Percentiles rank a stretch among this genome's conserved stretches.
Evolutionary conservation across 768 basidiomycete genomes (phyloP).

Genomic region (Leccinellum albellum): DNA sequence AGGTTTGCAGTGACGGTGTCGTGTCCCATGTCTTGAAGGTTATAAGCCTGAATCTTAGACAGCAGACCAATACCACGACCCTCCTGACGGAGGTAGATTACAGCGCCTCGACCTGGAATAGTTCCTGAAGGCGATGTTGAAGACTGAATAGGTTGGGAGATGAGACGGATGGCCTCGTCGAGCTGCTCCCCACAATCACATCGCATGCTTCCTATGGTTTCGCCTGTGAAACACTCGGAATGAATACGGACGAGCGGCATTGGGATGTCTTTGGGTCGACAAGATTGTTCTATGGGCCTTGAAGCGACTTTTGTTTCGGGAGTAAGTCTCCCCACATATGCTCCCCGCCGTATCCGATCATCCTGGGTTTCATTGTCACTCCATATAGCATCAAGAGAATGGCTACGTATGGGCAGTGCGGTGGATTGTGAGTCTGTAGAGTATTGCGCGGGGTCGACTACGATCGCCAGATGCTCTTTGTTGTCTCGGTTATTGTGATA

Average conservation of each 20-base stretch:
- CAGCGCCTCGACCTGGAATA: constrained; percentile 84
- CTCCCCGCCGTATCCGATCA: constrained; percentile 91
- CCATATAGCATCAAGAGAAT: constrained; percentile 82
- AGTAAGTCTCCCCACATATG: constrained; percentile 85
- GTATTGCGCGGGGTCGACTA: constrained; percentile 88
- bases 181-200: constrained; percentile 99
- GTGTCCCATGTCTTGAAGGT: constrained; percentile 94
- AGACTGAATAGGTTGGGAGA: constrained; percentile 64
- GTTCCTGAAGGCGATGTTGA: constrained; percentile 34
- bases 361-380: constrained; percentile 80
- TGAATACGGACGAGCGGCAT: constrained; percentile 91
- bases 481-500: constrained; percentile 90
- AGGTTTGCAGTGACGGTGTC: constrained; percentile 99
- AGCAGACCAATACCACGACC: constrained; percentile 95
- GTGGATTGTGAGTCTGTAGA: constrained; percentile 36
- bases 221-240: constrained; percentile 98
- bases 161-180: constrained; percentile 92
- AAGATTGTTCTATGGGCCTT: constrained; percentile 23
- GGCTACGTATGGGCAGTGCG: constrained; percentile 70
- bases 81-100: constrained; percentile 95
- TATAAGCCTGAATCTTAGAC: constrained; percentile 96
- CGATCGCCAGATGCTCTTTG: constrained; percentile 96
- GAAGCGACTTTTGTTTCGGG: constrained; percentile 48
- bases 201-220: constrained; percentile 96
- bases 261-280: constrained; percentile 39